Base-by-base conservation (phyloP, 2,329 filamentous ascomycete species). In the Paecilomyces fulvus region DNA sequence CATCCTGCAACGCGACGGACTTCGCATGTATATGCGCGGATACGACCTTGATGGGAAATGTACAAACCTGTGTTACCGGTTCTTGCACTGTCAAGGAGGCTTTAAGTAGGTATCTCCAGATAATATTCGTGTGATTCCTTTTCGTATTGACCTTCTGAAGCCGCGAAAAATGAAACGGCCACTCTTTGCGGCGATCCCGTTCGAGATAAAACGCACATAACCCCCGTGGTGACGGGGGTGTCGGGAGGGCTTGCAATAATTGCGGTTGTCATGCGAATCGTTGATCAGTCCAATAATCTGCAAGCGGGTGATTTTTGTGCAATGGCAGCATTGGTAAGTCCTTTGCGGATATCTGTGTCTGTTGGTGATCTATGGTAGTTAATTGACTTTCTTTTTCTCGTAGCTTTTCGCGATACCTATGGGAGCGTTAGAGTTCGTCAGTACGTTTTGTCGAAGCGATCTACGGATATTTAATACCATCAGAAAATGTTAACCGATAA, bases 381-480 rank as follows among this genome's bases (percentile, higher is more conserved):
- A 43, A 43, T 43, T 31, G 37, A 17, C 14, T 17, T 17, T 43
- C 10, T 3, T n/a, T 37, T 37, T 37, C 11, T 17, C 6, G 52
- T 12, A 58, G 58, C 3, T 56, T 23, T 54, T 58, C 50, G 58
- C 56, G 12, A 52, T 56, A 30, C 54, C 57, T 4, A 60, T 60
- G 59, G 57, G 30, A 30, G 43, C 51, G 23, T 30, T 60, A 12
- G 56, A 59, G 23, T 60, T 58, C 33, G 51, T 53, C 55, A 60
- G 55, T 57, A 57, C 50, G 57, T 31, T 17, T 17, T 30, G 25
- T 28, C 48, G 10, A 49, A 49, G 48, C n/a, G 8, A 48, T 23
- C 3, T 10, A 17, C 20, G 12, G 21, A 25, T 11, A 11, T 12
- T 14, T 6, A 23, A 49, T 25, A 9, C 8, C 9, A 28, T 49